Evolutionary conservation across 140 eudicot genomes (phyloP), one percentile per base, ranked within the genome.

Genomic region (Senecio squalidus): DNA sequence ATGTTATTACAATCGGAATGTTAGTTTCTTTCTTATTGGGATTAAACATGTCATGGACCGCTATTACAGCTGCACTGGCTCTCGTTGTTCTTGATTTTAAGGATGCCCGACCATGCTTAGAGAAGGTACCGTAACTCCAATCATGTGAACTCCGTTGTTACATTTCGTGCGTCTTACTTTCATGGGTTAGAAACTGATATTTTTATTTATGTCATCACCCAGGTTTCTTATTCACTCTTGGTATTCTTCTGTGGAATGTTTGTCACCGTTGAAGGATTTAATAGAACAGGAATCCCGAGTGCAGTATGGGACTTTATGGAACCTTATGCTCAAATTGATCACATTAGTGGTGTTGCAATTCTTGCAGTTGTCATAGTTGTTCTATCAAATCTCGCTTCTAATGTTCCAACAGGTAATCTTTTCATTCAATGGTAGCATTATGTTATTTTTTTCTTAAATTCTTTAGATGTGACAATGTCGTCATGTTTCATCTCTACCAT

Each of bases 231-330:
- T 71, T 84, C 93, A 44, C 83, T 92, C 16, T 64, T 92, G 83
- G 75, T 92, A 40, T 92, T 92, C 86, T 92, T 92, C 58, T 86
- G 97, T 25, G 97, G 97, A 54, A 92, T 92, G 98, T 92, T 92
- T 59, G 84, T 92, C 41, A 92, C 98, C 0, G 98, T 92, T 36
- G 95, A 87, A 48, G 98, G 98, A 44, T 87, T 92, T 60, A 87
- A 92, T 47, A 81, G 58, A 66, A 92, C 98, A 1, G 98, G 98
- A 55, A 84, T 92, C 66, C 98, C 98, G 11, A 71, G 98, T 55
- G 56, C 82, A 0, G 10, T 92, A 43, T 92, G 98, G 98, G 98
- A 87, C 15, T 64, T 84, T 39, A 70, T 92, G 98, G 96, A 92
- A 65, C 98, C 98, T 52, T 65, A 79, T 73, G 76, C 98, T 16